A percentile compares a stretch with the other conserved stretches of the same genome.
Conservation (phyloP, 2,329 filamentous ascomycete genomes). For the Nothopassalora personata region DNA sequence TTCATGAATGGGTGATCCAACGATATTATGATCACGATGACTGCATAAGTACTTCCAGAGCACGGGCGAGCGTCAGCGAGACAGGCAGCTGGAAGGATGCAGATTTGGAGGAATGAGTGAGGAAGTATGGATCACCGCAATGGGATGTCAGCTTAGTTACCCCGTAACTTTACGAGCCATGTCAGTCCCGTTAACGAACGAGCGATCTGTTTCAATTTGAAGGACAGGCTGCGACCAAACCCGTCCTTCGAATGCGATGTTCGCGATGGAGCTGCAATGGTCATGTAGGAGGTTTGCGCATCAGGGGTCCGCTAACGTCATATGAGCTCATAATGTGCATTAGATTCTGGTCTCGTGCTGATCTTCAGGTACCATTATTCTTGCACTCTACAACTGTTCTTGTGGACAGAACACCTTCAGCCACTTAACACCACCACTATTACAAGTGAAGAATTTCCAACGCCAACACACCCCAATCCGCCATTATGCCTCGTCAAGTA, state of each 20-base stretch:
- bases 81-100: neutral
- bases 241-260: neutral
- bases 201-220: too few relatives aligned
- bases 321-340: neutral
- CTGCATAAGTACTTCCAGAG: neutral
- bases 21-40: neutral
- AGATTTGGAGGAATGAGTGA: neutral
- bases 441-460: neutral
- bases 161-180: too few relatives aligned
- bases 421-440: neutral
- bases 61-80: neutral
- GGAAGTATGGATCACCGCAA: too few relatives aligned
- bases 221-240: too few relatives aligned
- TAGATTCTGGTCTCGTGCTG: neutral
- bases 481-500: conserved; percentile 32
- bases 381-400: neutral
- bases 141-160: too few relatives aligned
- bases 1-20: conserved; percentile 16
- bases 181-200: too few relatives aligned
- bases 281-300: too few relatives aligned
- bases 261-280: neutral
- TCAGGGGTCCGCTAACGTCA: neutral
- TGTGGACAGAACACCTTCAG: neutral
- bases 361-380: neutral
- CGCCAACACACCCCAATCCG: neutral